phyloP scores from a whole-genome alignment of 768 basidiomycete genomes.

The Glaciozyma martinii region DNA sequence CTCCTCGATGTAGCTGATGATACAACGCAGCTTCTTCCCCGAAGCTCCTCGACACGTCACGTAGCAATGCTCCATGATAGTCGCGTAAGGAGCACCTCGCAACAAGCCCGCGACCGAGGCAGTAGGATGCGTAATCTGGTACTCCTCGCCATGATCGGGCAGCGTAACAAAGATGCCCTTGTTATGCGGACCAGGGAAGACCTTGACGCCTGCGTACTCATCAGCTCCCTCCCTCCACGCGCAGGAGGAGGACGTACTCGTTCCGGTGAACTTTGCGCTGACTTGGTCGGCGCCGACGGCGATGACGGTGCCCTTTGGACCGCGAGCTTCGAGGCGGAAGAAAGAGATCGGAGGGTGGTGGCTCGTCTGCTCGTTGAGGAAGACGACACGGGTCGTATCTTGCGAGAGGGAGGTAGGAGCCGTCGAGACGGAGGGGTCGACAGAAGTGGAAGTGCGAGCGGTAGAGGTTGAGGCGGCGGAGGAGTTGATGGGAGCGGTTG shows the following conservation, averaged over 20 bases:
- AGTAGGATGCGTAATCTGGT: conserved; percentile 77
- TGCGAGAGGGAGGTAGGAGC: background rate
- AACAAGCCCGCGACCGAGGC: conserved; percentile 87
- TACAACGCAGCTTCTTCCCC: conserved; percentile 12
- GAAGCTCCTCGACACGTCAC: conserved; percentile 9
- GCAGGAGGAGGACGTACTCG: conserved; percentile 16
- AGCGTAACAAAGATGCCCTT: conserved; percentile 79
- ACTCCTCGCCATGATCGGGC: conserved; percentile 63
- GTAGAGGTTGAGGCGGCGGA: conserved; percentile 41
- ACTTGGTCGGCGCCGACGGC: conserved; percentile 78
- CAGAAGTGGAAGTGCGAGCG: conserved; percentile 35
- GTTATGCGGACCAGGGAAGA: conserved; percentile 72
- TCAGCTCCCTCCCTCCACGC: conserved; percentile 16
- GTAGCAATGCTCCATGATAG: conserved; percentile 52
- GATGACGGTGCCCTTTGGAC: conserved; percentile 3
- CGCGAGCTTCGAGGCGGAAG: conserved; percentile 43
- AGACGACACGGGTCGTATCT: conserved; percentile 35
- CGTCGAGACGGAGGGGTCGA: background rate
- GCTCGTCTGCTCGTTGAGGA: conserved; percentile 50
- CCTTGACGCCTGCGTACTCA: conserved; percentile 50
- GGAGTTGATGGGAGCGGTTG: conserved; percentile 13
- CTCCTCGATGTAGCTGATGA: conserved; percentile 92
- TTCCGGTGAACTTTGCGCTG: conserved; percentile 49
- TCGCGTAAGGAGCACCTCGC: conserved; percentile 83
- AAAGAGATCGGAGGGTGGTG: conserved; percentile 95